Conservation (phyloP, 1,284 basidiomycete species). For the Melanopsichium pennsylvanicum region DNA sequence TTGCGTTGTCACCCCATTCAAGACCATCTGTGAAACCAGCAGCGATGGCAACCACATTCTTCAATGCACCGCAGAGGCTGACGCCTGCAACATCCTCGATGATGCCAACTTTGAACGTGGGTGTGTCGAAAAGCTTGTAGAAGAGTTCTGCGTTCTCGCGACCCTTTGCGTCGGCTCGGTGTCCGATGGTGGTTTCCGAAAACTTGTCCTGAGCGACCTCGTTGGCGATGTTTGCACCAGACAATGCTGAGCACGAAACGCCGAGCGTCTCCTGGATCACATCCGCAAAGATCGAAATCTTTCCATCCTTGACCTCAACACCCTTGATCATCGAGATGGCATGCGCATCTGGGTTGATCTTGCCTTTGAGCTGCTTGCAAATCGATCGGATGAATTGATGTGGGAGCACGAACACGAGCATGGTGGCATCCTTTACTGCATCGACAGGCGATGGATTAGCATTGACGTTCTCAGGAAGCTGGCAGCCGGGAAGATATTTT, state of each 20-base stretch:
- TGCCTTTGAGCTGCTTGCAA: constrained; percentile 58
- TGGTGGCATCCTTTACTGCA: constrained; percentile 70
- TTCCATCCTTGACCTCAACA: constrained; percentile 66
- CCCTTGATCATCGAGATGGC: constrained; percentile 67
- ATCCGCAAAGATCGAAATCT: constrained; percentile 71
- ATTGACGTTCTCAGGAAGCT: constrained; percentile 70
- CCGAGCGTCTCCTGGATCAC: constrained; percentile 70
- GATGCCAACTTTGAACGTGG: constrained; percentile 70
- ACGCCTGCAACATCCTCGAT: constrained; percentile 72
- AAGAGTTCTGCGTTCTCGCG: constrained; percentile 53
- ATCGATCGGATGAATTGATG: constrained; percentile 68
- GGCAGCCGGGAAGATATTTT: constrained; percentile 70
- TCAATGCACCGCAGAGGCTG: constrained; percentile 71
- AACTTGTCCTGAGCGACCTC: constrained; percentile 70
- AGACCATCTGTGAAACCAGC: constrained; percentile 72
- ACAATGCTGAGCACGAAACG: constrained; percentile 70
- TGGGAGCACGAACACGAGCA: constrained; percentile 71
- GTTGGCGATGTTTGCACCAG: constrained; percentile 72
- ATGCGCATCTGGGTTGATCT: constrained; percentile 55
- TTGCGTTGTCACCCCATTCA: constrained; percentile 71
- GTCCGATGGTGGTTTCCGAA: constrained; percentile 72
- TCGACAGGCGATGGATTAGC: constrained; percentile 69
- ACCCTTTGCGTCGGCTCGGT: constrained; percentile 64
- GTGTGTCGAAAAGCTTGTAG: constrained; percentile 68
- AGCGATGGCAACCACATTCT: constrained; percentile 71